Base-by-base conservation (phyloP, 2,329 filamentous ascomycete species). In the Rhynchosporium secalis region DNA sequence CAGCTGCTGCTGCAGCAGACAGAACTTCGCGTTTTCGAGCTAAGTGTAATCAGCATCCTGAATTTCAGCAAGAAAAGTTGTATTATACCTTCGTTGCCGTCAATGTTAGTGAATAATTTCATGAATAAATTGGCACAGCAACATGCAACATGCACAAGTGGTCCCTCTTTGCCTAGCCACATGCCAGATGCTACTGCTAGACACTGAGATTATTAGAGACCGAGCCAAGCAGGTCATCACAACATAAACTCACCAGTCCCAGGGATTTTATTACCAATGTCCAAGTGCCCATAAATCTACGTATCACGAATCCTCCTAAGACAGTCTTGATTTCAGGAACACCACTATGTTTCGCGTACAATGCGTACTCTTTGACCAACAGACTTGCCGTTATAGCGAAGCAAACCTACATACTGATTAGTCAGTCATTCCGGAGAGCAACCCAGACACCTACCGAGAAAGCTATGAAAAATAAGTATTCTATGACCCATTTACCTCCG, bases 251-350 rank as follows among this genome's bases (percentile, higher is more conserved):
- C 79, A 94, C 91, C 77, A 96, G 77, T 33, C 95, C 95, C 48
- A 98, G 76, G 1, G 92, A 96, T 75, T 98, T 98, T 61, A 92
- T 92, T 36, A 91, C 76, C 72, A 98, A 79, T 1, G 94, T 97
- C 93, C 93, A 97, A 38, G 82, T 81, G 9, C 93, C 91, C 72
- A 98, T 80, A 71, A 98, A 96, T 63, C 88, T 85, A 64, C 88
- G 84, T 65, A 99, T 97, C 38, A 99, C 88, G 75, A 97, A 97
- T 5, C 94, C 94, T 46, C 94, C 94, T 59, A 99, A 79, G 8
- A 99, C 86, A 2, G 93, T 97, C 80, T 99, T 99, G 77, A 99
- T 96, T 79, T 99, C 94, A 5, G 94, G 92, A 69, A 99, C 97
- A 77, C 94, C 94, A 74, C 92, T 96, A 73, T 98, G 94, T 74